A percentile compares a stretch with the other conserved stretches of the same genome.
phyloP scores from a whole-genome alignment of 1,284 basidiomycete genomes.

The Tilletiaria anomala region DNA sequence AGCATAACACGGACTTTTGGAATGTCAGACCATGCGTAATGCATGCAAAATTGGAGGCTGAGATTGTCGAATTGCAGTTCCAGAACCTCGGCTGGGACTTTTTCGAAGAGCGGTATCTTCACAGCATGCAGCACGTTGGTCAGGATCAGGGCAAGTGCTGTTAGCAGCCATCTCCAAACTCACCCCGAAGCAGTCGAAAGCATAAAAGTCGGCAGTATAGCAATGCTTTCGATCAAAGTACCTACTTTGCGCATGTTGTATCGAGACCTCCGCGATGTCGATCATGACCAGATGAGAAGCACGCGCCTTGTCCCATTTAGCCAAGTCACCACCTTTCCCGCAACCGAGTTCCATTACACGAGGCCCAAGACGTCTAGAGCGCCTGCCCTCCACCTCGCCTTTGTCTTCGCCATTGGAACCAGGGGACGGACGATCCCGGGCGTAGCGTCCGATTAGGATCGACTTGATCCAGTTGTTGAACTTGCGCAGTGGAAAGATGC shows the following conservation, averaged over 20 bases:
- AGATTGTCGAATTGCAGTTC: slow-evolving; percentile 69
- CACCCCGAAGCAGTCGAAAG: slow-evolving; percentile 72
- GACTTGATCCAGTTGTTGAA: slow-evolving; percentile 77
- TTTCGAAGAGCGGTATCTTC: slow-evolving; percentile 53
- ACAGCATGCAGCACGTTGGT: slow-evolving; percentile 1
- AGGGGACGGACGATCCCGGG: slow-evolving; percentile 7
- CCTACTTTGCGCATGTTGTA: not conserved
- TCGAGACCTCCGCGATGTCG: slow-evolving; percentile 46
- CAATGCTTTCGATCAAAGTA: slow-evolving; percentile 41
- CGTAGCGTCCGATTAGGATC: slow-evolving; percentile 15
- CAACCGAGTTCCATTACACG: slow-evolving; percentile 91
- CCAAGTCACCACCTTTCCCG: slow-evolving; percentile 93
- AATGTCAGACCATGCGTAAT: slow-evolving; percentile 88
- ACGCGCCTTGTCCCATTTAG: slow-evolving; percentile 83
- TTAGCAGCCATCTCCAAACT: too few species aligned
- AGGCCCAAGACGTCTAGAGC: slow-evolving; percentile 40
- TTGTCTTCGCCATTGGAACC: too few species aligned
- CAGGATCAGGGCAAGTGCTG: too few species aligned
- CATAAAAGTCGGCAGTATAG: slow-evolving; percentile 66
- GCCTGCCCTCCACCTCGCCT: too few species aligned
- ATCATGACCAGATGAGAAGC: slow-evolving; percentile 66
- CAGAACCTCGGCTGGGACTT: slow-evolving; percentile 52
- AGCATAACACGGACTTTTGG: slow-evolving; percentile 82
- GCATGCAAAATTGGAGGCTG: slow-evolving; percentile 98
- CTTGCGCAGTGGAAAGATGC: slow-evolving; percentile 86